A percentile compares a stretch with the other conserved stretches of the same genome.
Evolutionary conservation across 176 grass and related monocot species (phyloP).

Genomic region (Cenchrus americanus): DNA sequence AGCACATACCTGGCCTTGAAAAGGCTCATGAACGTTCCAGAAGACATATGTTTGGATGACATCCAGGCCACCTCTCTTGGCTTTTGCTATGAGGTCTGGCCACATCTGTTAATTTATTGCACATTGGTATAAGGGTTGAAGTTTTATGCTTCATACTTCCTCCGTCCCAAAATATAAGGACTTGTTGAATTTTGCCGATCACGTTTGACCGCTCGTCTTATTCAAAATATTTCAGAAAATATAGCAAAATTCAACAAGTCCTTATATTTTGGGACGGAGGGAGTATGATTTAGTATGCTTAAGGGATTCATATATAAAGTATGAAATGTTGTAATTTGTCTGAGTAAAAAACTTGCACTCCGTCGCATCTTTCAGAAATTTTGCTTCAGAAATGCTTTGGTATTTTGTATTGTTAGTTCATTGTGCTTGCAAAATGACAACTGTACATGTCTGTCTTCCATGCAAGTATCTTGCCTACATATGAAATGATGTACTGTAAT

Average conservation of each 20-base stretch:
- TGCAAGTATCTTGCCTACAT: not conserved
- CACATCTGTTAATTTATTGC: conserved; percentile 61
- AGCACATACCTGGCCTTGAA: conserved; percentile 58
- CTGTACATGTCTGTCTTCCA: not conserved
- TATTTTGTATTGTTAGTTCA: not conserved
- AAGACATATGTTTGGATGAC: conserved; percentile 91
- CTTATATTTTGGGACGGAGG: too few species aligned
- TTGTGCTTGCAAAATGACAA: too few species aligned
- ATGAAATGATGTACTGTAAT: not conserved
- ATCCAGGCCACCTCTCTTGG: conserved; percentile 75
- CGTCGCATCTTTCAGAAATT: not conserved
- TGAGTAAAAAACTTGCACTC: not conserved
- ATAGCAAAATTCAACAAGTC: too few species aligned
- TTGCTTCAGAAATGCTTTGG: not conserved
- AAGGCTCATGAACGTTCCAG: conserved; percentile 73
- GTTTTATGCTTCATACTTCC: not conserved
- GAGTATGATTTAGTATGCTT: not conserved
- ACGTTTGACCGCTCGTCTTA: too few species aligned
- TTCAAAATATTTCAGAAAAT: too few species aligned
- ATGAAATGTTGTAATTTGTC: not conserved
- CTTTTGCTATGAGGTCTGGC: conserved; percentile 60
- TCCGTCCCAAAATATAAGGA: too few species aligned
- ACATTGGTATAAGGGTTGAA: not conserved
- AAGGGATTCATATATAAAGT: not conserved
- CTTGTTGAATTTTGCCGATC: too few species aligned